Base-by-base conservation (phyloP, 2,329 filamentous ascomycete genomes). In the Falciphora oryzae region DNA sequence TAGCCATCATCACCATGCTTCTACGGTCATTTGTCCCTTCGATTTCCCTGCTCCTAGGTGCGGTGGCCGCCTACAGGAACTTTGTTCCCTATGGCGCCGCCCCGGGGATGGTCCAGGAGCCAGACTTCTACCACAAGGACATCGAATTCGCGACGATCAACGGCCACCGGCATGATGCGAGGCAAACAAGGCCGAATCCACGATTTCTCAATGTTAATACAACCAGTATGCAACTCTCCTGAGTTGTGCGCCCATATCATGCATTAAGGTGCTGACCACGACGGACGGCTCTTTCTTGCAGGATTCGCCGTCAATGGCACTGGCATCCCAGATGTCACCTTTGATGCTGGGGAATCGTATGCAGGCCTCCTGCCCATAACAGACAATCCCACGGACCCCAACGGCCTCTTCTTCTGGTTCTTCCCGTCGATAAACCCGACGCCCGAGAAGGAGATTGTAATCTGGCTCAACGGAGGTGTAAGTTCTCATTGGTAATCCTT, bases 291-390 rank as follows among this genome's bases (percentile, higher is more conserved):
- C 25, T 29, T 5, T 57, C 56, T 14, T n/a, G 28, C 27, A 87
- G 85, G 81, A 66, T 89, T 86, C 67, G 82, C 79, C 38, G 84
- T 90, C 56, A 84, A 91, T 69, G 85, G 88, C 16, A 80, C 78
- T 2, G 78, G 75, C 0, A 81, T 91, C 57, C 89, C 89, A 0
- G 85, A 89, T 16, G 85, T 92, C 0, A 70, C 80, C 16, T 91
- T 89, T 65, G 87, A 91, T 66, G 78, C 90, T 56, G 82, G 83
- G 63, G 85, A 88, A 73, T 86, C 83, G 0, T 88, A 87, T 69
- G 83, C 85, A 28, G 85, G 85, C 22, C 71, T 85, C 53, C 71
- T 88, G 29, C 85, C 86, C 2, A 85, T 88, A 59, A 81, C 80
- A 4, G 74, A 78, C 56, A 71, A 76, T 27, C 71, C 75, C 0